Percentiles rank a stretch among this genome's conserved stretches.
phyloP scores from a whole-genome alignment of 768 basidiomycete species.

The Mycena rebaudengoi region DNA sequence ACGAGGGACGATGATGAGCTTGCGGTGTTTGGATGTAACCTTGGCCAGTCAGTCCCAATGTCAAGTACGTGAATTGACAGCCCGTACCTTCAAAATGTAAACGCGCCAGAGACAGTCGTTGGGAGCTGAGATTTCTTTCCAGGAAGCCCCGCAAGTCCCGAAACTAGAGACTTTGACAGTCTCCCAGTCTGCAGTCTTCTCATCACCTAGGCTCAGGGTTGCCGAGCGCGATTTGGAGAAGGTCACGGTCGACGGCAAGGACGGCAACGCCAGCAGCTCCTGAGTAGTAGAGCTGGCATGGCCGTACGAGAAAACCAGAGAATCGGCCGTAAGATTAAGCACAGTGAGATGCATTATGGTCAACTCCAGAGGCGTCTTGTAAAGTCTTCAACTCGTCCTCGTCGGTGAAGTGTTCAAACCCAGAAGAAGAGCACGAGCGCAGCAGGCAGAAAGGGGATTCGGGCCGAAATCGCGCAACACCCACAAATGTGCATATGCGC shows the following conservation, averaged over 20 bases:
- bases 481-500: too few species aligned
- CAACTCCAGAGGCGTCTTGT: too few species aligned
- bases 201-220: slow-evolving; percentile 19
- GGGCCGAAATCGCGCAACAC: too few species aligned
- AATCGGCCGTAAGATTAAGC: slow-evolving; percentile 28
- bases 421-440: too few species aligned
- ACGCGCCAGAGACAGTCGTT: slow-evolving; percentile 65
- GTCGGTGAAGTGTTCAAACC: too few species aligned
- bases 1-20: slow-evolving; percentile 65
- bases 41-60: slow-evolving; percentile 33
- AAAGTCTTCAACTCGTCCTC: too few species aligned
- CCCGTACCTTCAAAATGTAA: slow-evolving; percentile 61
- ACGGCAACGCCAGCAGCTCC: slow-evolving; percentile 28
- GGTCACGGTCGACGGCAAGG: slow-evolving; percentile 31
- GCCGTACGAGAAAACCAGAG: slow-evolving; percentile 21
- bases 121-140: slow-evolving; percentile 52
- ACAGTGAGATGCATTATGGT: slow-evolving; percentile 23
- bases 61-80: neutral
- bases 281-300: neutral
- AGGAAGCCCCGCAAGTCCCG: slow-evolving; percentile 44
- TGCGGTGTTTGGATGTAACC: slow-evolving; percentile 54
- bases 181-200: slow-evolving; percentile 30
- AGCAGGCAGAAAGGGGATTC: too few species aligned
- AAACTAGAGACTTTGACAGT: slow-evolving; percentile 13
- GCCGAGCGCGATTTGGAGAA: slow-evolving; percentile 30